These are phyloP conservation scores for Candolleomyces aberdarensis DNA, from an alignment of 768 basidiomycete species.

Conservation along the genomic window DNA sequence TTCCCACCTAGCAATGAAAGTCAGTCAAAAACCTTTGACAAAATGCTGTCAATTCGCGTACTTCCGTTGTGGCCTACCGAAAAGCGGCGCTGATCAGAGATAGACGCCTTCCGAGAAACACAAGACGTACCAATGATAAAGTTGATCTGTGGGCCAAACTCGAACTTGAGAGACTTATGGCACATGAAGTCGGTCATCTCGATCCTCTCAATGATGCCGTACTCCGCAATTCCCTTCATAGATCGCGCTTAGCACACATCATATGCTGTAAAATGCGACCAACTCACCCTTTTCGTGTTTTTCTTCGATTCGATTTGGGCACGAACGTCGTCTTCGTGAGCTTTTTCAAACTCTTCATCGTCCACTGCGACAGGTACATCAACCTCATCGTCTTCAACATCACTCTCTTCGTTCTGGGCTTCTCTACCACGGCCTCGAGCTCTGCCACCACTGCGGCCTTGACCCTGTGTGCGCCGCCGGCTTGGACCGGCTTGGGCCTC, in stretches of 20 bases:
- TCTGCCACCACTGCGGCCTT: neutral
- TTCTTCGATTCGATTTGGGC: neutral
- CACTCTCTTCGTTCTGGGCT: neutral
- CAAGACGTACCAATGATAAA: conserved; percentile 78
- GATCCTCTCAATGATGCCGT: conserved; percentile 83
- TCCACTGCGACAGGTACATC: neutral
- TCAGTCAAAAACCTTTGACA: neutral
- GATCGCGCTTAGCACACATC: neutral
- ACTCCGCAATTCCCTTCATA: conserved; percentile 70
- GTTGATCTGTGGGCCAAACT: conserved; percentile 92
- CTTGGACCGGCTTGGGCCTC: neutral
- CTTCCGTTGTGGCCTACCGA: conserved; percentile 88
- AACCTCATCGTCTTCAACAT: neutral
- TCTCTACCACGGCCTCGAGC: neutral
- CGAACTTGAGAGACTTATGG: conserved; percentile 79
- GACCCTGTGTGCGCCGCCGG: neutral
- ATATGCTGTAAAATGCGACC: neutral
- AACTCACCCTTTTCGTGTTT: neutral
- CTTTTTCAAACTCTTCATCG: neutral
- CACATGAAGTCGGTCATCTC: conserved; percentile 97
- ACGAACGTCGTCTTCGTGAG: neutral
- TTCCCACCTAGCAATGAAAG: conserved; percentile 67
- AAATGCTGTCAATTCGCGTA: conserved; percentile 34
- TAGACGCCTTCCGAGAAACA: neutral
- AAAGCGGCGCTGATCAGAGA: neutral